Base-by-base conservation (phyloP, 768 basidiomycete species). In the Leccinum obscurum region DNA sequence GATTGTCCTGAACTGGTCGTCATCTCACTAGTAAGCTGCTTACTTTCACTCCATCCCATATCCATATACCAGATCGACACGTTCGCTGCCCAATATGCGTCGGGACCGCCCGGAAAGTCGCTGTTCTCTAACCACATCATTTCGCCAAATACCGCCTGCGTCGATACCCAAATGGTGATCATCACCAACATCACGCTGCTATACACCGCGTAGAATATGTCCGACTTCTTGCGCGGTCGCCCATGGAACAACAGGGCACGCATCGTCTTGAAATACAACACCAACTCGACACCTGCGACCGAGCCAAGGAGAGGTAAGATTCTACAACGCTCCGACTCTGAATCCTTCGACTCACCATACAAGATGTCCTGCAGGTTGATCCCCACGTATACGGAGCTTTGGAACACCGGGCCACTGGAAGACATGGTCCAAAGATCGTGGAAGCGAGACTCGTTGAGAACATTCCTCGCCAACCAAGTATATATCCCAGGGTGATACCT, bases 71-170 rank as follows among this genome's bases (percentile, higher is more conserved):
- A 74, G 0, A 63, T 62, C 1, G 69, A 64, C 13, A 61, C 50
- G 53, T 76, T 58, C 26, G 62, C 46, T 13, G 54, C 63, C 50
- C 76, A 68, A 58, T 78, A 80, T 15, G 66, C 72, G 6, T 68
- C 68, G 15, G 70, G 70, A 0, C 79, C 78, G 0, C 77, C 78
- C 3, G 76, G 75, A 44, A 65, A 74, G 20, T 62, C 51, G 3
- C 62, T 55, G 20, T 76, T 54, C 6, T 62, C 62, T 14, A 80
- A 60, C 78, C 79, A 80, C 67, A 77, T 72, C 41, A 68, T 66
- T 55, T 77, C 67, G 2, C 72, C 73, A 17, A 76, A 73, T 14
- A 75, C n/a, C 17, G 62, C 63, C 46, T 69, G 70, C 2, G 68
- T 70, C 26, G 66, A 65, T 34, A 74, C 60, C 56, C 68, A 76